A percentile compares a stretch with the other conserved stretches of the same genome.
These are phyloP conservation scores for Salix exigua DNA, from an alignment of 345 rosid genomes.

Conservation along the genomic window DNA sequence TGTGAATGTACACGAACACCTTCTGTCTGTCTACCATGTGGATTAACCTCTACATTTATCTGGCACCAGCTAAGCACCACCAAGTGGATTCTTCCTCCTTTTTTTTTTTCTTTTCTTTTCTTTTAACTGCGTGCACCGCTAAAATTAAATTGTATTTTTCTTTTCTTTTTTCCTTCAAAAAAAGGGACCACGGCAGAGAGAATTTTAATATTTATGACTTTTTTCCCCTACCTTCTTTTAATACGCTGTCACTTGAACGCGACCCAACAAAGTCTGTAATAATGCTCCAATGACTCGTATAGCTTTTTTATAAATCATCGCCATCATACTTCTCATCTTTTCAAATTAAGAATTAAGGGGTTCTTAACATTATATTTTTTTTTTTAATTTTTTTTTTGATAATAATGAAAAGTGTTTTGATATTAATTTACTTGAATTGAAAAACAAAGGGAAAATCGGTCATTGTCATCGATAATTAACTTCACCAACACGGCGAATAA, in stretches of 20 bases:
- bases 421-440: no score
- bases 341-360: no score
- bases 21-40: conserved; percentile 59
- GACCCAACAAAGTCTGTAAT: conserved; percentile 13
- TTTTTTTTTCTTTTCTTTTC: background rate
- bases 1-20: conserved; percentile 41
- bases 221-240: background rate
- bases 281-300: conserved; percentile 3
- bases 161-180: background rate
- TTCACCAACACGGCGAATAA: background rate
- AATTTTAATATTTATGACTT: background rate
- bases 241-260: conserved; percentile 12
- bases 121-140: background rate
- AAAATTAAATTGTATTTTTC: no score
- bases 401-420: no score
- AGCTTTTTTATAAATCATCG: conserved; percentile 6
- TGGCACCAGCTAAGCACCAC: conserved; percentile 65
- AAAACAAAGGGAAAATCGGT: background rate
- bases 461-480: background rate
- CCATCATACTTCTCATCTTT: no score
- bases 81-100: conserved; percentile 12
- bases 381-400: no score
- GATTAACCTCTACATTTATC: conserved; percentile 47
- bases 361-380: no score
- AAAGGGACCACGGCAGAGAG: background rate